Base-by-base conservation (phyloP, 371 early-diverging fungal genomes). In the Mortierella sp. region DNA sequence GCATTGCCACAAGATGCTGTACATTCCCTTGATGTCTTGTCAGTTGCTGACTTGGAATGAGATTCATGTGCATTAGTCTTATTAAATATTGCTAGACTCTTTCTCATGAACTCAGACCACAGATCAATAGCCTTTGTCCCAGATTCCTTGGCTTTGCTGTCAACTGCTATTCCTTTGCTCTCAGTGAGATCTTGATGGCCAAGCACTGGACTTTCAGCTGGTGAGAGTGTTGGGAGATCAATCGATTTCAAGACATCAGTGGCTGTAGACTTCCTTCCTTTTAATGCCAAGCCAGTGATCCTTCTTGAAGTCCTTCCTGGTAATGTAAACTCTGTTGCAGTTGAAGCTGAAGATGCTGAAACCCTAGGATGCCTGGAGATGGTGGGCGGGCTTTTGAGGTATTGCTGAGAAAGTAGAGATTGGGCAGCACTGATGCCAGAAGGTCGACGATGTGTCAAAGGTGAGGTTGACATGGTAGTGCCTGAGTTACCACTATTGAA, bases 361-460 rank as follows among this genome's bases (percentile, higher is more conserved):
- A 20, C 16, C 26, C 26, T 47, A 1, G 55, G 11, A 10, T 10
- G 8, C 12, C 18, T 39, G 40, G 55, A 30, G 14, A 52, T 16
- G 1, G 52, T 26, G n/a, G 64, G 55, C 6, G 12, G 64, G 22
- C 24, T 63, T 26, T 20, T 62, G 20, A 54, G 54, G 16, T 62
- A n/a, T 37, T 71, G 71, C 5, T 71, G 71, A 11, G 64, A 57
- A 20, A 71, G 65, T 4, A 71, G 39, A 5, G 65, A 64, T 8
- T 64, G 71, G 3, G 71, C 71, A 3, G 64, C 54, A 28, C 71
- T 71, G 4, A 59, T 20, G 0, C 45, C 71, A n/a, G 52, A 18
- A 20, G 37, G 51, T 4, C 69, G 43, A 49, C 30, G 51, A n/a
- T 32, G 26, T 40, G 20, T 24, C 2, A 18, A 18, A 43, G 22